Conservation (phyloP, 768 basidiomycete genomes). For the Boletus sensibilis region DNA sequence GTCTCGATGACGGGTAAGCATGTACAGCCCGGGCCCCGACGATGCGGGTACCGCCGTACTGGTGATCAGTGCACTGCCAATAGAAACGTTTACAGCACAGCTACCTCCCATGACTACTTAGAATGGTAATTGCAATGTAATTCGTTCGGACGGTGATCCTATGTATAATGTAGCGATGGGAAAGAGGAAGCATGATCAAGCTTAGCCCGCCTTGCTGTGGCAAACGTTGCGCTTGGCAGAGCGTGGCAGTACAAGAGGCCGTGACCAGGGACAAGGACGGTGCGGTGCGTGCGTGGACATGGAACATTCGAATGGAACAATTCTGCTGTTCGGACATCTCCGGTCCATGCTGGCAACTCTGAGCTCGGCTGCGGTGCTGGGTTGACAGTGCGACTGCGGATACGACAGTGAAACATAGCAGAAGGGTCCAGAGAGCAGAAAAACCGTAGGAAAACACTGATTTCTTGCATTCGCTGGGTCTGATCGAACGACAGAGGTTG, state of each 20-base stretch:
- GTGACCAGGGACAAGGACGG: background rate
- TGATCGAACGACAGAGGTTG: conserved; percentile 9
- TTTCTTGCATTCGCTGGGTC: background rate
- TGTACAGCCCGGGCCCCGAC: background rate
- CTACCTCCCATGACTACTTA: background rate
- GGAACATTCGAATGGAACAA: conserved; percentile 30
- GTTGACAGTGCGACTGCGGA: background rate
- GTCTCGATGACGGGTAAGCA: background rate
- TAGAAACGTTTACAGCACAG: background rate
- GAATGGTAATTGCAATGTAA: background rate
- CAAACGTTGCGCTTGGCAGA: background rate
- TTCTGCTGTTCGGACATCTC: conserved; percentile 15
- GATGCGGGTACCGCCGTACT: background rate
- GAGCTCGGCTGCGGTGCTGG: background rate
- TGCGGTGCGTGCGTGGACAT: conserved; percentile 16
- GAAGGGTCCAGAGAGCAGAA: background rate
- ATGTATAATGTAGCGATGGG: background rate
- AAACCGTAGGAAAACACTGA: background rate
- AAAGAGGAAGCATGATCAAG: background rate
- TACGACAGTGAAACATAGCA: background rate
- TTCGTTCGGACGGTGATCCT: background rate
- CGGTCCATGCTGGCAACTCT: background rate
- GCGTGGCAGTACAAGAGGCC: conserved; percentile 5
- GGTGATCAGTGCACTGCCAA: background rate
- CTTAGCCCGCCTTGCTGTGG: background rate